Evolutionary conservation across 495 filamentous ascomycete species (phyloP), one percentile per base, ranked within the genome.

Genomic region (Penicillium argentinense): DNA sequence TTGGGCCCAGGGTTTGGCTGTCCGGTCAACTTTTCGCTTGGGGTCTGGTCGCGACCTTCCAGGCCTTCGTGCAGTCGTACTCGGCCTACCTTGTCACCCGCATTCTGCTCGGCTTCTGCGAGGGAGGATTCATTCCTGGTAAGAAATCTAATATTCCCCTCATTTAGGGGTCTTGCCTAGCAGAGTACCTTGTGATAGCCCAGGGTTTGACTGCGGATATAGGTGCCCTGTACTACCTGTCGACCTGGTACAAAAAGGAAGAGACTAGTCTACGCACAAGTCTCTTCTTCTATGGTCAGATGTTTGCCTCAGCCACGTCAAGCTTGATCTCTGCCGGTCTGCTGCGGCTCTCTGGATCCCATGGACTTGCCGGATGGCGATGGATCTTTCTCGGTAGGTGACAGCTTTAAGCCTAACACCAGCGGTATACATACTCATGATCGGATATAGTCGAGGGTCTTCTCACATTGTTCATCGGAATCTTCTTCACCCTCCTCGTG

Each of bases 121-220:
- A 84, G 45, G 74, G 74, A 3, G 80, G 79, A 1, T 84, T 81
- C 50, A 82, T 83, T 45, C 80, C 80, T 9, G 79, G 74, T 68
- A 47, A 14, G 42, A 36, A n/a, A n/a, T n/a, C n/a, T n/a, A n/a
- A n/a, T n/a, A n/a, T n/a, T n/a, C n/a, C n/a, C n/a, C n/a, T n/a
- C n/a, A n/a, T n/a, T n/a, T n/a, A n/a, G n/a, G n/a, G n/a, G n/a
- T n/a, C n/a, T n/a, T n/a, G n/a, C n/a, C n/a, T n/a, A n/a, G n/a
- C n/a, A n/a, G n/a, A n/a, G n/a, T n/a, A n/a, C n/a, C n/a, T n/a
- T n/a, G n/a, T n/a, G n/a, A n/a, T n/a, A n/a, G n/a, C n/a, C n/a
- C n/a, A n/a, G n/a, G n/a, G 9, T 4, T 37, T 17, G 19, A 2
- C 26, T 9, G 28, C 9, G 9, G 0, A 1, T 12, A 3, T 24